Base-by-base conservation (phyloP, 768 basidiomycete species). In the Clavaria fumosa region DNA sequence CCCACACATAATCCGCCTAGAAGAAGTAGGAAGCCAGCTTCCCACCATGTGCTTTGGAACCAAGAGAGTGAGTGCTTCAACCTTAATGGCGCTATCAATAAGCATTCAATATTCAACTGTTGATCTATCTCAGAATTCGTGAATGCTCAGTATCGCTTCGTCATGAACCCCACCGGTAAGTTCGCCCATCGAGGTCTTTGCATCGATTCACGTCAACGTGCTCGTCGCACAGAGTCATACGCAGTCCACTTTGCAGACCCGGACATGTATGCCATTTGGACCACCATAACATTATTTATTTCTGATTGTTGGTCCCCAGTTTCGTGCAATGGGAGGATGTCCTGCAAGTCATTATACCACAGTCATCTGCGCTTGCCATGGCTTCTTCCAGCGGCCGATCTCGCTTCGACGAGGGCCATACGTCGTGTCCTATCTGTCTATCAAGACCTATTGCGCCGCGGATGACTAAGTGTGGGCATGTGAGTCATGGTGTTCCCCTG, bases 391-490 rank as follows among this genome's bases (percentile, higher is more conserved):
- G 56, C 36, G 61, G 61, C 31, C 64, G 64, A 36, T 53, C 57
- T 46, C 52, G 53, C 12, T 61, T 61, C 46, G 69, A 66, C 14
- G 78, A 75, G 49, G 78, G 75, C 18, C 66, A 72, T 37, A 78
- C 70, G 18, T 75, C 69, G 17, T 99, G 95, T 59, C 95, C 95
- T 3, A 97, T 99, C 44, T 99, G 95, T 59, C 67, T 99, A 28
- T 85, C 86, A 28, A 73, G 84, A 28, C 93, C 90, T 4, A 72
- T 76, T 28, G 85, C 85, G 20, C 83, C 89, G 11, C 68, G 91
- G 35, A 89, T 90, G 78, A 96, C 91, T 17, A 93, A 88, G 63
- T 97, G 91, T 48, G 93, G 91, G 34, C 95, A 99, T 70, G 90
- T 93, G 48, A 60, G 85, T 78, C 26, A 34, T 37, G 37, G 28